Base-by-base conservation (phyloP, 371 early-diverging fungal genomes). In the Rhizopus arrhizus region DNA sequence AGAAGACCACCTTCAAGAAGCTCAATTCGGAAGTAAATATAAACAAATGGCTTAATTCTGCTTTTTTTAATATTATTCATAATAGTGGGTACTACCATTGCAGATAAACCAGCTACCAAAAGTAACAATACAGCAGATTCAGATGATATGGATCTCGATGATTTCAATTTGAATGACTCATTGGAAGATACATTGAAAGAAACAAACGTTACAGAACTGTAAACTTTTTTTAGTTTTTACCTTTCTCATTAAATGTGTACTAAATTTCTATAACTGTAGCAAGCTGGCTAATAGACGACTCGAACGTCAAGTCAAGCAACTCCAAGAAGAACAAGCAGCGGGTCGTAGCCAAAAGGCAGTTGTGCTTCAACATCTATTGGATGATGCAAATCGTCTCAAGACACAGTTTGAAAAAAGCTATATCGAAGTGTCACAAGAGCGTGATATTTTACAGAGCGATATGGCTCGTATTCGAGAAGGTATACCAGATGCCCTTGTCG, bases 1-100 rank as follows among this genome's bases (percentile, higher is more conserved):
- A 45, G 94, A 95, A 69, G 95, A 94, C 36, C 77, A 85, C 35
- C 73, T 95, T 29, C 85, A 86, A 48, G 94, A 97, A 69, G 74
- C 90, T 38, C 95, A 96, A 65, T 79, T 94, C 9, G 81, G 82
- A 38, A 86, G 81, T 71, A 76, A 68, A 65, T 46, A 53, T 31
- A 41, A 29, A 12, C 4, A n/a, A 11, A 28, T 15, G 36, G 2
- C 3, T 48, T 47, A 12, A 3, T 42, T 55, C 12, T 41, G 9
- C 8, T n/a, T 15, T 16, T 15, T 56, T 32, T 56, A 3, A n/a
- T 43, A 13, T n/a, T 47, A 1, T 16, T 13, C 40, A 3, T 60
- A 31, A 11, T 40, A 64, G 65, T 63, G 56, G 56, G 36, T 32
- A 13, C 57, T 43, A 32, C 22, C 0, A 13, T 55, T n/a, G 16